Percentiles rank a stretch among this genome's conserved stretches.
Conservation (phyloP, 2,329 filamentous ascomycete genomes). For the Whalleya microplaca region DNA sequence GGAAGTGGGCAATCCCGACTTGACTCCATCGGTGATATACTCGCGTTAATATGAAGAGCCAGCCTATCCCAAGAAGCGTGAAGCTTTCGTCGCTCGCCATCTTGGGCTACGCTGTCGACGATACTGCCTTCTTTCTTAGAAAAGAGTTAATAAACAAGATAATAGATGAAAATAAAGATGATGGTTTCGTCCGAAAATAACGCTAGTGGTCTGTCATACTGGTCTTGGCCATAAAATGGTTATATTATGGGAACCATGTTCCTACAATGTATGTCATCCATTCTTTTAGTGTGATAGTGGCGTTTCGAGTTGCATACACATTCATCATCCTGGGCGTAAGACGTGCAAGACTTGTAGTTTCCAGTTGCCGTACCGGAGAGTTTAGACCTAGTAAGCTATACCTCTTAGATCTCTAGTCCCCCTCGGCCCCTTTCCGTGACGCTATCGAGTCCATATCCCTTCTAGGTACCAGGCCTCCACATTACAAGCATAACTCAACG, state of each 20-base stretch:
- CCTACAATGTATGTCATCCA: neutral
- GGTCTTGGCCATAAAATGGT: neutral
- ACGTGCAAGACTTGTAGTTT: neutral
- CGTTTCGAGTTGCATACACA: neutral
- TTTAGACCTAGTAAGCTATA: too few species aligned
- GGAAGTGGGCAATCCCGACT: conserved; percentile 21
- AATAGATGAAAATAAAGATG: neutral
- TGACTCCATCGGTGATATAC: conserved; percentile 23
- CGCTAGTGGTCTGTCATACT: neutral
- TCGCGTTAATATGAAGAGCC: conserved; percentile 22
- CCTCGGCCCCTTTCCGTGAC: too few species aligned
- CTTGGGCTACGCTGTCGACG: neutral
- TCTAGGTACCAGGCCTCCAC: too few species aligned
- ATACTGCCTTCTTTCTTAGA: neutral
- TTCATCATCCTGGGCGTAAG: neutral
- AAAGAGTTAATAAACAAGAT: neutral
- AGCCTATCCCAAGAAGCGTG: neutral
- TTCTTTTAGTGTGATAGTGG: neutral
- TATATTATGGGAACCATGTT: neutral
- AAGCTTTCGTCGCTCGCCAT: neutral
- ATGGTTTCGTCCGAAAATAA: neutral
- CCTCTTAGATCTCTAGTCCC: too few species aligned
- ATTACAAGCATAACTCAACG: too few species aligned
- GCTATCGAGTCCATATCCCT: too few species aligned
- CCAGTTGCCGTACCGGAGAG: neutral